phyloP scores from a whole-genome alignment of 2,329 filamentous ascomycete species.

The Colletotrichum coccodes region DNA sequence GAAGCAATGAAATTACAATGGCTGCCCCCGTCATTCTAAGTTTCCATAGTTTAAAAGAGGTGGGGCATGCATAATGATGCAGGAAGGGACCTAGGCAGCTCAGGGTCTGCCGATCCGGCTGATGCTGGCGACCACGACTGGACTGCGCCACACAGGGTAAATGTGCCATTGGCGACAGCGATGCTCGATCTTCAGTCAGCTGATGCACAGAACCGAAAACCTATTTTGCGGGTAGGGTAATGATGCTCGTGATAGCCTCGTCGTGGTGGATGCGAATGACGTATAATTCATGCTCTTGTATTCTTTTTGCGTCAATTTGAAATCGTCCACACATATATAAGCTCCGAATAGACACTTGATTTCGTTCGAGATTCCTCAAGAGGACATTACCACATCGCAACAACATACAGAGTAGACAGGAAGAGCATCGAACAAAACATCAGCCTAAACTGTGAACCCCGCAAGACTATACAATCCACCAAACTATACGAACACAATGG shows the following conservation, averaged over 20 bases:
- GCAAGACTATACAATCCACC: not conserved
- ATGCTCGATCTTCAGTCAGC: slow-evolving; percentile 15
- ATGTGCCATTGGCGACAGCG: not conserved
- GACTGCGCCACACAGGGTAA: slow-evolving; percentile 18
- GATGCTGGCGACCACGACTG: not conserved
- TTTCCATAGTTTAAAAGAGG: no score
- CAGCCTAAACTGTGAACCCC: not conserved
- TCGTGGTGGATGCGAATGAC: not conserved
- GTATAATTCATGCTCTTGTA: not conserved
- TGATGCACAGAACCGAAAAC: not conserved
- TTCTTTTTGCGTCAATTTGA: not conserved
- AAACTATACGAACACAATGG: not conserved
- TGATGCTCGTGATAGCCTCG: not conserved
- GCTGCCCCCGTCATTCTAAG: no score
- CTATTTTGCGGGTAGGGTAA: not conserved
- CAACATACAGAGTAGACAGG: not conserved
- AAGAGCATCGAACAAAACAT: not conserved
- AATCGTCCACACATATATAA: not conserved
- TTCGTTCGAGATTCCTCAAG: not conserved
- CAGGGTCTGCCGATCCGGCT: slow-evolving; percentile 15
- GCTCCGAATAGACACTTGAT: no score
- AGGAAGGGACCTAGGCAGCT: slow-evolving; percentile 20
- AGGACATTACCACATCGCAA: not conserved
- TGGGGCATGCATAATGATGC: slow-evolving; percentile 23
- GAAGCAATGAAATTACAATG: not conserved